phyloP scores from a whole-genome alignment of 1,284 basidiomycete species.

The Grifola frondosa region DNA sequence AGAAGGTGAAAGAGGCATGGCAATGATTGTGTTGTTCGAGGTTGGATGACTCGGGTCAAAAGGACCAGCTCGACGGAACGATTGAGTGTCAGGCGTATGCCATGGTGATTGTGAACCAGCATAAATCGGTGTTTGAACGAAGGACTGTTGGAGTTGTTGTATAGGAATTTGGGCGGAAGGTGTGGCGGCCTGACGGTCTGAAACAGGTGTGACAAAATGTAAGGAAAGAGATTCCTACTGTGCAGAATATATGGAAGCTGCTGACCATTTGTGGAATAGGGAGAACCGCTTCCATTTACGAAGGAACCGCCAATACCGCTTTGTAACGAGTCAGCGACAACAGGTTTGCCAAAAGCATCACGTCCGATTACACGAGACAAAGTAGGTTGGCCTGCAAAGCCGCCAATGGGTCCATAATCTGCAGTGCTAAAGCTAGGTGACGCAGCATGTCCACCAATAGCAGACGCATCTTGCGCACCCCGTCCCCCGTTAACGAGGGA shows the following conservation, averaged over 20 bases:
- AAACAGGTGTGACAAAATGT: conserved; percentile 21
- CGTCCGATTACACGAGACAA: conserved; percentile 23
- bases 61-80: conserved; percentile 40
- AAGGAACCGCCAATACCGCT: conserved; percentile 13
- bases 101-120: conserved; percentile 34
- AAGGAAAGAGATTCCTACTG: conserved; percentile 22
- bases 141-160: conserved; percentile 22
- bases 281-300: conserved; percentile 21
- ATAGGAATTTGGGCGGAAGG: conserved; percentile 6
- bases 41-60: conserved; percentile 39
- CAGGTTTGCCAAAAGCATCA: conserved; percentile 22
- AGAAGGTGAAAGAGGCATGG: conserved; percentile 26
- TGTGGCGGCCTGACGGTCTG: conserved; percentile 24
- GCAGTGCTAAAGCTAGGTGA: conserved; percentile 12
- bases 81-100: conserved; percentile 30
- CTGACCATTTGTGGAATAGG: conserved; percentile 29
- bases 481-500: too few species aligned
- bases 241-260: conserved; percentile 29
- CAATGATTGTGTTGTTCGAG: conserved; percentile 23
- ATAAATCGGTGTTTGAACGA: conserved; percentile 16
- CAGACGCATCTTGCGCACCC: conserved; percentile 8
- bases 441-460: conserved; percentile 10
- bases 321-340: conserved; percentile 14
- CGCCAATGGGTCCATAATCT: conserved; percentile 18
- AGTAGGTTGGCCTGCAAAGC: conserved; percentile 15